Evolutionary conservation across 1,284 basidiomycete genomes (phyloP), one percentile per base, ranked within the genome.

Genomic region (Cystobasidium slooffiae): DNA sequence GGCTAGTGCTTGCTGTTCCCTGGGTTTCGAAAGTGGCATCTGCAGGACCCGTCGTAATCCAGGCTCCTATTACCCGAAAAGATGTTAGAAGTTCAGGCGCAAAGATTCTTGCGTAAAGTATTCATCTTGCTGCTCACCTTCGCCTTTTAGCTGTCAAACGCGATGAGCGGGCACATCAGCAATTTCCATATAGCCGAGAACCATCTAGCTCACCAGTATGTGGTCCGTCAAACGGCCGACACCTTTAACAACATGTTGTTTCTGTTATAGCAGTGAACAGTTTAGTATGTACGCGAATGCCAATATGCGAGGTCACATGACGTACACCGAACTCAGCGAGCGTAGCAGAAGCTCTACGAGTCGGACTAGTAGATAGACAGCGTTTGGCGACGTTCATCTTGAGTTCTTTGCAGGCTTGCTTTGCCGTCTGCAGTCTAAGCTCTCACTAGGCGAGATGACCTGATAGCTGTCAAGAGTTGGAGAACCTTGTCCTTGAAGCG

Each of bases 211-310:
- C 18, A 73, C 85, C 83, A 95, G 89, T 72, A 95, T 86, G 9
- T 88, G 89, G 75, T 92, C 87, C 0, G 88, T 88, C 62, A 89
- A 83, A 55, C 90, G 85, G 5, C 85, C 87, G 9, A 93, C 82
- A 7, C 91, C 92, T 58, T 87, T 86, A 10, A 88, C 90, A 75
- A 92, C 89, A 83, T 92, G 79, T 46, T 74, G 58, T 55, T 76
- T 73, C 70, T 73, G 52, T 22, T 12, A 1, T 24, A 8, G 41
- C 20, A 18, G 3, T 9, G 10, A 52, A 14, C 24, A 1, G n/a
- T n/a, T 14, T 37, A 4, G 18, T 10, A n/a, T 51, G 10, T 12
- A 1, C 3, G 18, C 6, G 8, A 37, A 49, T 31, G 8, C 24
- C n/a, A 16, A 53, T 5, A 66, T 9, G 44, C 47, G 31, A 43